Evolutionary conservation across 2,329 filamentous ascomycete genomes (phyloP), one percentile per base, ranked within the genome.

Genomic region (Fusarium abutilonis): DNA sequence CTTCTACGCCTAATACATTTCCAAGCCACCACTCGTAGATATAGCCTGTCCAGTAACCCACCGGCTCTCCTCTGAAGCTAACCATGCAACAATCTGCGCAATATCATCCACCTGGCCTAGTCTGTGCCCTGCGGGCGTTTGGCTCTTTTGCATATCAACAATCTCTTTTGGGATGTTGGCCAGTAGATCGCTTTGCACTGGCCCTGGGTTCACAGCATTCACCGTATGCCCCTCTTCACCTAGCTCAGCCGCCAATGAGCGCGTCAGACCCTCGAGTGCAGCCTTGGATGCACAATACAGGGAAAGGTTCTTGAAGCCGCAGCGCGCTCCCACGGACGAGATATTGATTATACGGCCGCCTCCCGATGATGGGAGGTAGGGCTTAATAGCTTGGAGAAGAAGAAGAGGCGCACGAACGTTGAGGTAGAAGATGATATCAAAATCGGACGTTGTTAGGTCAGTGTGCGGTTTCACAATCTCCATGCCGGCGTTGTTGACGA

Each of bases 131-230:
- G 86, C 75, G 0, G 83, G 79, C 6, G 84, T 89, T 17, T 73
- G 62, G 17, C 42, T 61, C 39, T 66, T 65, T 31, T 65, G 62
- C 31, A 52, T 63, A 0, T 41, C 50, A 1, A 63, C 34, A 6
- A 65, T 66, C 2, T 65, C 57, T 1, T 55, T 49, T 0, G 62
- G 62, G 15, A 65, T 66, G 6, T 81, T 77, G 14, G 81, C 80
- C 21, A 87, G 69, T 79, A 89, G 81, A 8, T 86, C 84, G 28
- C 79, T 86, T 72, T 82, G 73, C 6, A 86, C 82, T 0, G 86
- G 85, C 0, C 86, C 86, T 0, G 86, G 85, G 17, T 81, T 82
- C 3, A 89, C 81, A 1, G 80, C 78, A 63, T 89, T 89, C 23
- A 87, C 86, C 1, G 86, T 88, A 55, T 83, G 83, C 0, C 86